These are phyloP conservation scores for Neurospora sp. DNA, from an alignment of 495 filamentous ascomycete genomes.

Conservation along the genomic window DNA sequence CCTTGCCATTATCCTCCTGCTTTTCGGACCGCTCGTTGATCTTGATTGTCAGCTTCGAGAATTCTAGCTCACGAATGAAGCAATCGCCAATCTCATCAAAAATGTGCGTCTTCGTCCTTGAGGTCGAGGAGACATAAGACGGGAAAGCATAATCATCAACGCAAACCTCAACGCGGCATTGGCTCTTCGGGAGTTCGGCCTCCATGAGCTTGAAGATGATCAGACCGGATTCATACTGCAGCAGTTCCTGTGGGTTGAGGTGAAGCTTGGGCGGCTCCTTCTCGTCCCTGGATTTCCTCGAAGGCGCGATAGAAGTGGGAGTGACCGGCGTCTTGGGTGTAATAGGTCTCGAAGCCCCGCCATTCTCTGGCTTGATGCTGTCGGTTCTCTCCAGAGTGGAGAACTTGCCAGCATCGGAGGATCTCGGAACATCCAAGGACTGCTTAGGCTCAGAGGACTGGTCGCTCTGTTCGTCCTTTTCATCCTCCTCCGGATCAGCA, in stretches of 20 bases:
- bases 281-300: constrained; percentile 48
- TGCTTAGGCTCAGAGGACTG: constrained; percentile 18
- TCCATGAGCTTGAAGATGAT: constrained; percentile 93
- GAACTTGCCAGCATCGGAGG: constrained; percentile 29
- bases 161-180: constrained; percentile 74
- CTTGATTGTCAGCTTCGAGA: constrained; percentile 84
- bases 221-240: constrained; percentile 80
- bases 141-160: constrained; percentile 95
- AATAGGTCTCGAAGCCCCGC: constrained; percentile 11
- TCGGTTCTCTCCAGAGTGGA: constrained; percentile 23
- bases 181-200: constrained; percentile 62
- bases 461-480: constrained; percentile 38
- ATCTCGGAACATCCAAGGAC: constrained; percentile 26
- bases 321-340: constrained; percentile 27
- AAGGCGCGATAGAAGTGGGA: constrained; percentile 20
- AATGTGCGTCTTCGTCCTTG: constrained; percentile 51
- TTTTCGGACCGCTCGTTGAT: constrained; percentile 64
- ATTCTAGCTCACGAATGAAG: constrained; percentile 91
- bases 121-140: constrained; percentile 68
- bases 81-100: constrained; percentile 91
- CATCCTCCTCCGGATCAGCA: constrained; percentile 88
- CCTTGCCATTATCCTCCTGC: constrained; percentile 57
- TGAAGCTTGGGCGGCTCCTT: constrained; percentile 61
- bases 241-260: constrained; percentile 67
- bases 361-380: constrained; percentile 10